Conservation (phyloP, 139 green algal species). For the Ostreobium quekettii region DNA sequence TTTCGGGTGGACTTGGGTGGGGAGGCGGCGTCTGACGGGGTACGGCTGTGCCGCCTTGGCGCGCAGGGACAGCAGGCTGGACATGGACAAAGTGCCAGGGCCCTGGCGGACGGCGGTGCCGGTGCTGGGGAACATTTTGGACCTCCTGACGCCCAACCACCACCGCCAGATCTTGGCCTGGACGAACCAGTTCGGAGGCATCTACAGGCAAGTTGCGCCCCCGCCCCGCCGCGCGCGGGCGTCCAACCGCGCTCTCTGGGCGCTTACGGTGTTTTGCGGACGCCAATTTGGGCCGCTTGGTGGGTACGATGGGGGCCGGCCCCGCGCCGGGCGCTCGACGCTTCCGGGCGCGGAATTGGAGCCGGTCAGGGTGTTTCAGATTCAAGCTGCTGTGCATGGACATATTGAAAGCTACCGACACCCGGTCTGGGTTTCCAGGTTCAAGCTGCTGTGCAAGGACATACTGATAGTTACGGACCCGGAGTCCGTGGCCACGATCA, state of each 20-base stretch:
- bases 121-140: slow-evolving; percentile 39
- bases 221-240: neutral
- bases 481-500: slow-evolving; percentile 28
- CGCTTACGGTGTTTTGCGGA: too few species aligned
- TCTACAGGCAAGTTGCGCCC: slow-evolving; percentile 6
- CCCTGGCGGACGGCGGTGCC: slow-evolving; percentile 32
- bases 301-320: too few species aligned
- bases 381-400: slow-evolving; percentile 7
- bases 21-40: too few species aligned
- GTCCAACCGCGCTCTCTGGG: too few species aligned
- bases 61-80: too few species aligned
- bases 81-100: slow-evolving; percentile 37
- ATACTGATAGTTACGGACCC: slow-evolving; percentile 27
- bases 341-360: too few species aligned
- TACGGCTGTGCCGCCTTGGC: too few species aligned
- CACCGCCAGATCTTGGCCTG: slow-evolving; percentile 35
- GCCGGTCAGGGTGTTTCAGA: too few species aligned
- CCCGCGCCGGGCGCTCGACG: too few species aligned
- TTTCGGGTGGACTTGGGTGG: too few species aligned
- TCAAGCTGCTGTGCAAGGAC: slow-evolving; percentile 10
- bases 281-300: too few species aligned
- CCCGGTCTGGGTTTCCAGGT: too few species aligned
- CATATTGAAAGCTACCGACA: slow-evolving; percentile 20
- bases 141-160: slow-evolving; percentile 38
- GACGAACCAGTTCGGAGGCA: slow-evolving; percentile 39